phyloP scores from a whole-genome alignment of 805 yeast species.

The Komagataella phaffii region DNA sequence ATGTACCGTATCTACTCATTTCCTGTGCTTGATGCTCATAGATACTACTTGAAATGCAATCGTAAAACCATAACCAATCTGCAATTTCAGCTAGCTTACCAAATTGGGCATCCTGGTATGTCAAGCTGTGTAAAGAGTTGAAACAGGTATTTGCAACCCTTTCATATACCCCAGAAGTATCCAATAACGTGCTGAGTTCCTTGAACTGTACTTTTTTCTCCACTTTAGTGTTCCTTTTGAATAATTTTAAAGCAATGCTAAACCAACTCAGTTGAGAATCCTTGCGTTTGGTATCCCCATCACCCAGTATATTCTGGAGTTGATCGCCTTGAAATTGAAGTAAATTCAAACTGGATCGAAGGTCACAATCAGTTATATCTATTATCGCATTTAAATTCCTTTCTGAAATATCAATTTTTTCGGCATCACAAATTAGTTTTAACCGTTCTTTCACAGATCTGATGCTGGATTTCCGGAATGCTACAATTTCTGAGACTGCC shows the following conservation, averaged over 20 bases:
- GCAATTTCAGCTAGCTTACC: constrained; percentile 44
- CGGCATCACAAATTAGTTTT: constrained; percentile 39
- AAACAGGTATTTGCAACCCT: constrained; percentile 64
- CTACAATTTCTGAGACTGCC: constrained; percentile 57
- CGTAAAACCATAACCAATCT: constrained; percentile 72
- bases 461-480: constrained; percentile 46
- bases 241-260: constrained; percentile 45
- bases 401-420: constrained; percentile 33
- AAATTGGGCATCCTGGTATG: constrained; percentile 51
- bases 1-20: constrained; percentile 37
- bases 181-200: constrained; percentile 30
- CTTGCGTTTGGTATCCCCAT: constrained; percentile 23
- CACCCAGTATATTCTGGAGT: constrained; percentile 5
- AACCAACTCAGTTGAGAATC: constrained; percentile 62
- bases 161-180: constrained; percentile 38
- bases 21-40: constrained; percentile 30
- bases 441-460: constrained; percentile 31
- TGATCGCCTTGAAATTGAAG: constrained; percentile 48
- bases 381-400: constrained; percentile 51
- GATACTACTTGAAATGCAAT: constrained; percentile 28
- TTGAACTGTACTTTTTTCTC: constrained; percentile 34
- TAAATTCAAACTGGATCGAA: constrained; percentile 74
- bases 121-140: constrained; percentile 44
- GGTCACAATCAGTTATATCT: constrained; percentile 64
- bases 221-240: constrained; percentile 33